A percentile compares a stretch with the other conserved stretches of the same genome.
phyloP scores from a whole-genome alignment of 345 rosid species.

The Limnanthes douglasii region DNA sequence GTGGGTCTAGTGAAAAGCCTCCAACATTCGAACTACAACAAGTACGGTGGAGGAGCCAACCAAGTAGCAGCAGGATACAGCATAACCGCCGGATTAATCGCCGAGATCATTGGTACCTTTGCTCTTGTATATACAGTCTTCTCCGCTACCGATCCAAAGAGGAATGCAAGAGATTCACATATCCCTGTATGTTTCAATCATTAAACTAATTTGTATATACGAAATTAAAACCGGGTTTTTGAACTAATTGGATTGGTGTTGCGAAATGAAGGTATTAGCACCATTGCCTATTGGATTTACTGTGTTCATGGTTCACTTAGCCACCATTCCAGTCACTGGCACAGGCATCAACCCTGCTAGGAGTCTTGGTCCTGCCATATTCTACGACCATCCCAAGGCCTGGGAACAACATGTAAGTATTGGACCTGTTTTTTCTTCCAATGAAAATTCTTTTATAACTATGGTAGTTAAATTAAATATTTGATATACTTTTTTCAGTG shows the following conservation, averaged over 20 bases:
- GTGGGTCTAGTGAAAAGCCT: conserved; percentile 66
- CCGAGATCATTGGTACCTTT: conserved; percentile 82
- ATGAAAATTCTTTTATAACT: background rate
- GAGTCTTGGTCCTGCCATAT: conserved; percentile 53
- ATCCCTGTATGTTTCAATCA: conserved; percentile 47
- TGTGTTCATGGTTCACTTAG: conserved; percentile 61
- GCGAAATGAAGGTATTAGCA: conserved; percentile 30
- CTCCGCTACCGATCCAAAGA: conserved; percentile 83
- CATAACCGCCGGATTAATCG: conserved; percentile 44
- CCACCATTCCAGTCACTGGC: conserved; percentile 58
- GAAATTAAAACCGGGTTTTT: background rate
- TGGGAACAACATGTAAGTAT: conserved; percentile 47
- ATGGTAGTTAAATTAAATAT: background rate
- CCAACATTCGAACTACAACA: conserved; percentile 34
- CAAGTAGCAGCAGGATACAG: conserved; percentile 33
- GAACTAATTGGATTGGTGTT: background rate
- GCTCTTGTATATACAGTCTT: conserved; percentile 81
- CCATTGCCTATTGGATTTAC: conserved; percentile 59
- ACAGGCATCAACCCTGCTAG: conserved; percentile 66
- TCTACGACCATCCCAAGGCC: conserved; percentile 25
- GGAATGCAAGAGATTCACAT: conserved; percentile 81
- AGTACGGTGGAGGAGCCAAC: conserved; percentile 65
- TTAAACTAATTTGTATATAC: background rate
- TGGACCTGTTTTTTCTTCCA: background rate
- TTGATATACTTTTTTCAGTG: conserved; percentile 22